phyloP scores from a whole-genome alignment of 805 yeast species.

The Alloascoidea hylecoeti region DNA sequence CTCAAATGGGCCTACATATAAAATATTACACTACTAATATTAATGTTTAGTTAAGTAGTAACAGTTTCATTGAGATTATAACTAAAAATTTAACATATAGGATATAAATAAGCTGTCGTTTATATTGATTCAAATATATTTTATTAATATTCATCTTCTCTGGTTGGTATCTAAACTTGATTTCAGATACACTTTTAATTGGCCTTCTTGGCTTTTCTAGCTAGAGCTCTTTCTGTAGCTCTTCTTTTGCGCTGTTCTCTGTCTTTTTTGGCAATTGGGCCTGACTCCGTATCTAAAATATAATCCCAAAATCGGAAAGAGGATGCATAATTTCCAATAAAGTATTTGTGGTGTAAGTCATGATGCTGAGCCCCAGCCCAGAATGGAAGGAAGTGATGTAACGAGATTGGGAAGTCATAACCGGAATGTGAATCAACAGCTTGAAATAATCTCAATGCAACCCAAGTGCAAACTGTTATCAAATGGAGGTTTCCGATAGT shows the following conservation, averaged over 20 bases:
- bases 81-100: too few relatives aligned
- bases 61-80: too few relatives aligned
- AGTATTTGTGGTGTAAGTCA: constrained; percentile 93
- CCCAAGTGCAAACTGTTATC: constrained; percentile 84
- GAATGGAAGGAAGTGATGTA: constrained; percentile 83
- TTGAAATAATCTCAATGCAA: constrained; percentile 77
- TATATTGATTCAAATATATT: too few relatives aligned
- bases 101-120: too few relatives aligned
- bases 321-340: constrained; percentile 90
- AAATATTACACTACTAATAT: too few relatives aligned
- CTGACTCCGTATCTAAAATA: constrained; percentile 76
- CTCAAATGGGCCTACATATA: too few relatives aligned
- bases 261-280: constrained; percentile 60
- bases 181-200: background rate
- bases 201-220: background rate
- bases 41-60: too few relatives aligned
- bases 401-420: constrained; percentile 94
- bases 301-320: constrained; percentile 96
- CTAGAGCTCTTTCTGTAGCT: constrained; percentile 1
- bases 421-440: constrained; percentile 98
- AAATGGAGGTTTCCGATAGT: constrained; percentile 69
- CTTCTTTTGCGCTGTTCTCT: constrained; percentile 31
- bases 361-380: constrained; percentile 99
- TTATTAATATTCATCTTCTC: too few relatives aligned
- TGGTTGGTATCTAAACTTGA: background rate